Percentiles rank a stretch among this genome's conserved stretches.
phyloP scores from a whole-genome alignment of 176 grass and related monocot genomes.

The Aegilops sharonensis region DNA sequence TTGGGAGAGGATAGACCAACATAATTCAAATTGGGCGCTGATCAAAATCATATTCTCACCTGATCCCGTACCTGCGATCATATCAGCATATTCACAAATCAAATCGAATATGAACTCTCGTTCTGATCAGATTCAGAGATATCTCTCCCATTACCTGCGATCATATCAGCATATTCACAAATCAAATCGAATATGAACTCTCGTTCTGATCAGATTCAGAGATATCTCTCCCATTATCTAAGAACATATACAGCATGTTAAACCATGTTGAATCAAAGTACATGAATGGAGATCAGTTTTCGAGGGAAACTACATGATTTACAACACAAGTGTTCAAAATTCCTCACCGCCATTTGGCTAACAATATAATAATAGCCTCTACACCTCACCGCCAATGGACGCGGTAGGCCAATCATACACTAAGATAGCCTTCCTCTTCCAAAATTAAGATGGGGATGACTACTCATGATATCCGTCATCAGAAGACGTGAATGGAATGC shows the following conservation, averaged over 20 bases:
- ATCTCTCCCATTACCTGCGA: background rate
- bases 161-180: background rate
- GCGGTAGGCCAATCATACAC: background rate
- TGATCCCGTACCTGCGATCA: background rate
- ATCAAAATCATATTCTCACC: background rate
- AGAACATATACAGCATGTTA: background rate
- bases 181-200: background rate
- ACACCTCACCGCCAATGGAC: conserved; percentile 20
- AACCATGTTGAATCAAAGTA: background rate
- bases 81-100: background rate
- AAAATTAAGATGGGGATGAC: background rate
- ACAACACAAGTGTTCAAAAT: background rate
- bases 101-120: background rate
- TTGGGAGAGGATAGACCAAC: background rate
- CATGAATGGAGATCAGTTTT: background rate
- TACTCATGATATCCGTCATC: background rate
- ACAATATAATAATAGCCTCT: background rate
- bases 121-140: background rate
- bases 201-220: background rate
- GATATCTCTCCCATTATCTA: background rate
- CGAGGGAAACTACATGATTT: background rate
- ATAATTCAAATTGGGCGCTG: background rate
- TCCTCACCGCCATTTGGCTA: background rate
- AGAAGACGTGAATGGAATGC: background rate
- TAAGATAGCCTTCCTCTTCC: background rate